Evolutionary conservation across 768 basidiomycete genomes (phyloP).

Genomic region (Tylopilus cervinicoccineus): DNA sequence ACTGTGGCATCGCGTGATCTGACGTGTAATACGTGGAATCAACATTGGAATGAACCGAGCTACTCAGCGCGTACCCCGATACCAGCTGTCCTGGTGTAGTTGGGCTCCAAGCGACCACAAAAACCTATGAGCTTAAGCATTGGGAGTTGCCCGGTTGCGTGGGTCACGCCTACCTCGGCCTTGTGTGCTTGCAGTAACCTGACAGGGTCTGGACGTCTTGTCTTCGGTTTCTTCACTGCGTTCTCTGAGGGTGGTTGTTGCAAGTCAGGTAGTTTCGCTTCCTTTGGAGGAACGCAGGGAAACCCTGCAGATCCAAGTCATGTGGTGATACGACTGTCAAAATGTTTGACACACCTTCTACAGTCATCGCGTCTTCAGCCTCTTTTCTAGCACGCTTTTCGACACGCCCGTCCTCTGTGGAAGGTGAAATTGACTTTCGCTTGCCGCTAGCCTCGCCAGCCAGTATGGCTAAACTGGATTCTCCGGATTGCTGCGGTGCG

Average conservation of each 20-base stretch:
- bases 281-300: constrained; percentile 12
- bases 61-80: constrained; percentile 54
- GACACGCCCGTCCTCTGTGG: constrained; percentile 43
- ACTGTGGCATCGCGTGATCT: constrained; percentile 78
- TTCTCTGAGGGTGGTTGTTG: constrained; percentile 19
- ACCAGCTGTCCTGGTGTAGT: constrained; percentile 54
- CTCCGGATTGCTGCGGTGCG: constrained; percentile 18
- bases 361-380: constrained; percentile 41
- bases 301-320: constrained; percentile 14
- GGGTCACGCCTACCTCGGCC: constrained; percentile 44
- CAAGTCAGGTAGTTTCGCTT: constrained; percentile 18
- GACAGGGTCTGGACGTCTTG: constrained; percentile 37
- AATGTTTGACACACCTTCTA: constrained; percentile 35
- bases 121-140: constrained; percentile 51
- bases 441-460: constrained; percentile 34
- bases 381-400: constrained; percentile 64
- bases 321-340: constrained; percentile 25
- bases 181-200: constrained; percentile 56
- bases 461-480: constrained; percentile 4
- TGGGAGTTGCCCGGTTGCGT: constrained; percentile 9
- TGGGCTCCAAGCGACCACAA: constrained; percentile 80
- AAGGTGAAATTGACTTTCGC: constrained; percentile 49
- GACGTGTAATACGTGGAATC: constrained; percentile 3
- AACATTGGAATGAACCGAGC: background rate
- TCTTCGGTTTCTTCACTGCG: constrained; percentile 32